Base-by-base conservation (phyloP, 2,329 filamentous ascomycete genomes). In the Penicillium sp. region DNA sequence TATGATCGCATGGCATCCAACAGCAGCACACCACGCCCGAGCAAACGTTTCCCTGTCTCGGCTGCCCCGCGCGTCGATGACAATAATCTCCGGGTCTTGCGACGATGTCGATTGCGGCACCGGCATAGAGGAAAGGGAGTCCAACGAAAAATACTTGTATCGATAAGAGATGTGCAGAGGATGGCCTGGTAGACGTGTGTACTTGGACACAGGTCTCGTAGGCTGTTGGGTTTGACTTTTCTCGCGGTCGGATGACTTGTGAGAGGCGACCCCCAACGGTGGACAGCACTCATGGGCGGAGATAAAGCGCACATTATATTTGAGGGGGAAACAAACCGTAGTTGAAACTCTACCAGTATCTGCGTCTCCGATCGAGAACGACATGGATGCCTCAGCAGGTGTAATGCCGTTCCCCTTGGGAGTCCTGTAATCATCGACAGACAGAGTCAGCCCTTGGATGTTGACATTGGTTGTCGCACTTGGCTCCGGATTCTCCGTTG, bases 271-370 rank as follows among this genome's bases (percentile, higher is more conserved):
- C 4, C 75, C 74, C 7, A 66, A 61, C 3, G 81, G 79, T 11
- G 78, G 73, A 7, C 72, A 76, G 64, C 82, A 85, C 18, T 79
- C 80, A 63, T 80, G 81, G 1, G 81, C 80, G 0, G 80, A 76
- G 42, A 85, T 70, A 63, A 84, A 85, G 29, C 80, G 75, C 14
- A 82, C 76, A 56, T 83, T 80, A 65, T 82, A 76, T 16, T 69
- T 72, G 26, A 85, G 68, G 1, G 77, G 71, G 31, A 79, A 70
- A 11, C 68, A 63, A 13, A 75, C 60, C 16, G 64, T 61, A 24
- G 52, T 59, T 3, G 66, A 56, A 2, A 40, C 39, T 22, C 47
- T 26, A 13, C 46, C 62, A 53, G 48, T 31, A 3, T 58, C 59
- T 10, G 58, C 47, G 9, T 20, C 35, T 4, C 39, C 11, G 7